Percentiles rank a stretch among this genome's conserved stretches.
phyloP scores from a whole-genome alignment of 2,329 filamentous ascomycete genomes.

The Gnomoniopsis smithogilvyi region DNA sequence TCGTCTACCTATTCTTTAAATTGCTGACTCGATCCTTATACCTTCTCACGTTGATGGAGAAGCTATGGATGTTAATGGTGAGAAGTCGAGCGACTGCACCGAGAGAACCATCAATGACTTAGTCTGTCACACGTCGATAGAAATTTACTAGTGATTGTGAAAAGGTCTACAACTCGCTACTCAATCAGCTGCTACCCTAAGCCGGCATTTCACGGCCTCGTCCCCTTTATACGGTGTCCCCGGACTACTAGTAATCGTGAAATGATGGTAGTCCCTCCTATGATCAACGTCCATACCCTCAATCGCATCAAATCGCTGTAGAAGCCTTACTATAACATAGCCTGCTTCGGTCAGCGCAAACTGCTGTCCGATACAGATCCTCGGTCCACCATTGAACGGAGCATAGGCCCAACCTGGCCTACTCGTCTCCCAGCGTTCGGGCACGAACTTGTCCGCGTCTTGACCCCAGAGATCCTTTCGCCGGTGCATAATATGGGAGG shows the following conservation, averaged over 20 bases:
- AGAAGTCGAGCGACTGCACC: too few species aligned
- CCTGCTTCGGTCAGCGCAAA: conserved; percentile 55
- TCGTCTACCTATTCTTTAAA: too few species aligned
- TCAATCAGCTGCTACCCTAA: neutral
- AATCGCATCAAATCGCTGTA: neutral
- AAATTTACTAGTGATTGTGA: too few species aligned
- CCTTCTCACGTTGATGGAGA: too few species aligned
- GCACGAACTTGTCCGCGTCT: neutral
- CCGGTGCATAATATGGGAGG: neutral
- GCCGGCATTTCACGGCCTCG: neutral
- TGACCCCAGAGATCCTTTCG: neutral
- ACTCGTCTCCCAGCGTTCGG: neutral
- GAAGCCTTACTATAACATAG: conserved; percentile 31
- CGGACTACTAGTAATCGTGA: neutral
- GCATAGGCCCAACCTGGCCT: conserved; percentile 45
- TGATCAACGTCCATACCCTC: neutral
- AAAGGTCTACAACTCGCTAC: neutral
- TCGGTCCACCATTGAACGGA: conserved; percentile 53
- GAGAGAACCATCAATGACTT: too few species aligned
- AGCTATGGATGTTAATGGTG: too few species aligned
- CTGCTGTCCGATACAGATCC: conserved; percentile 55
- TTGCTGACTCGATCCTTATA: too few species aligned
- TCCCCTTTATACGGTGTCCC: neutral
- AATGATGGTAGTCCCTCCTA: neutral
- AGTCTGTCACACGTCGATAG: too few species aligned